A percentile compares a stretch with the other conserved stretches of the same genome.
Evolutionary conservation across 495 filamentous ascomycete species (phyloP).

Genomic region (Aspergillus hancockii): DNA sequence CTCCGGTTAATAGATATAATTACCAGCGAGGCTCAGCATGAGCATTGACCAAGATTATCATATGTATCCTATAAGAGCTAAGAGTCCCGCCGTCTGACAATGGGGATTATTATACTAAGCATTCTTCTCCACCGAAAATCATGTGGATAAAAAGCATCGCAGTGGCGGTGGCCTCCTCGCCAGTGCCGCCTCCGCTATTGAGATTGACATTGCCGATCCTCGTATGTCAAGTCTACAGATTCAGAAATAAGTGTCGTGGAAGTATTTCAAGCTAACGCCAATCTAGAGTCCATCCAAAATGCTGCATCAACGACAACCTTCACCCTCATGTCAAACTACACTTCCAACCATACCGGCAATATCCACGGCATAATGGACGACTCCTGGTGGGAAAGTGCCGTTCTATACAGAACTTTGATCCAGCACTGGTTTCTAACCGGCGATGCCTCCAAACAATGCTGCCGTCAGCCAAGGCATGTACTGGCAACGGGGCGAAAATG

Average conservation of each 20-base stretch:
- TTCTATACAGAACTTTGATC: conserved; percentile 64
- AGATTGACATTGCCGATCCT: background rate
- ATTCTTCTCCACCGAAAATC: background rate
- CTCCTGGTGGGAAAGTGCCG: conserved; percentile 70
- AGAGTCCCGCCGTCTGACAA: too few relatives aligned
- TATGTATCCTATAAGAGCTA: too few relatives aligned
- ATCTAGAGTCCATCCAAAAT: conserved; percentile 53
- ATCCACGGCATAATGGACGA: conserved; percentile 58
- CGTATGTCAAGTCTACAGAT: background rate
- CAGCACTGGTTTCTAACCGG: conserved; percentile 75
- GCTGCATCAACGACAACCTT: conserved; percentile 57
- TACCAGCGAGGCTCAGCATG: too few relatives aligned
- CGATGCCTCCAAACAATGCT: conserved; percentile 66
- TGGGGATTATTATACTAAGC: too few relatives aligned
- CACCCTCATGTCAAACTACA: conserved; percentile 60
- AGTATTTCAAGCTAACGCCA: background rate
- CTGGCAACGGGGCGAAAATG: conserved; percentile 58
- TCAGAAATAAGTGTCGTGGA: background rate
- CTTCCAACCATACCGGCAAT: conserved; percentile 54
- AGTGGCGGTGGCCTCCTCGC: background rate
- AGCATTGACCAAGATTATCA: too few relatives aligned
- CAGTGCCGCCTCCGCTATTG: conserved; percentile 1
- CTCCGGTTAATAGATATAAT: too few relatives aligned
- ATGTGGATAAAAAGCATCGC: background rate
- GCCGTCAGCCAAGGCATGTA: conserved; percentile 58